These are phyloP conservation scores for Kuraishia capsulata DNA, from an alignment of 805 yeast species.

Conservation along the genomic window DNA sequence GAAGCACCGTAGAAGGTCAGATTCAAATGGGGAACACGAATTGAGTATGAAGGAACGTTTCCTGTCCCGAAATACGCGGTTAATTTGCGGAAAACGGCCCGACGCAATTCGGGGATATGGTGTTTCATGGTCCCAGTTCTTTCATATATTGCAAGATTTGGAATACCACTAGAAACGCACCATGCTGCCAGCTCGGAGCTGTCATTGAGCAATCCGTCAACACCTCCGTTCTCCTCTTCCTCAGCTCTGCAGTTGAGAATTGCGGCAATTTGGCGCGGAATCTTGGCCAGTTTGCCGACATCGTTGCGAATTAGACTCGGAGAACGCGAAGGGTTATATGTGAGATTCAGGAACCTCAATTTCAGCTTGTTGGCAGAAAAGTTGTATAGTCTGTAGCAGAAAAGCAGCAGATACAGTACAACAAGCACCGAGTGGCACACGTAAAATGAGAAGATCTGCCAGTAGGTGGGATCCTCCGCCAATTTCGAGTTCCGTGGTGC, in stretches of 20 bases:
- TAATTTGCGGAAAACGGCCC: slow-evolving; percentile 49
- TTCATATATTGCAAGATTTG: slow-evolving; percentile 68
- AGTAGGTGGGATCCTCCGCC: slow-evolving; percentile 1
- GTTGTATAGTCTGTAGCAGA: slow-evolving; percentile 44
- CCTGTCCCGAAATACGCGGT: slow-evolving; percentile 67
- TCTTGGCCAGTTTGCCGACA: slow-evolving; percentile 59
- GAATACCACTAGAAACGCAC: slow-evolving; percentile 85
- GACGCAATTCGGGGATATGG: slow-evolving; percentile 44
- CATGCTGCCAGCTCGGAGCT: slow-evolving; percentile 75
- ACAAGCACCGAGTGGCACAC: slow-evolving; percentile 42
- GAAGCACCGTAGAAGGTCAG: slow-evolving; percentile 32
- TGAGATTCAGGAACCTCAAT: slow-evolving; percentile 49
- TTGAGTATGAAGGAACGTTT: slow-evolving; percentile 50
- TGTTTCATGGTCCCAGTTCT: slow-evolving; percentile 58
- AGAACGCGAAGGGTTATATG: slow-evolving; percentile 63
- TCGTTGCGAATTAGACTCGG: slow-evolving; percentile 86
- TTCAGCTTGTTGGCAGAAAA: slow-evolving; percentile 41
- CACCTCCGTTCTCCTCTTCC: slow-evolving; percentile 84
- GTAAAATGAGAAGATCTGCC: slow-evolving; percentile 13
- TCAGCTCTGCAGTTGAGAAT: slow-evolving; percentile 66
- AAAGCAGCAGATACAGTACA: slow-evolving; percentile 43
- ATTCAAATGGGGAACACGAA: slow-evolving; percentile 64
- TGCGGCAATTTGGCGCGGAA: slow-evolving; percentile 71
- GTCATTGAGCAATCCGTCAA: slow-evolving; percentile 71
- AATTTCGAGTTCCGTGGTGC: background rate